Conservation (phyloP, 768 basidiomycete genomes). For the Psilocybe azurescens region DNA sequence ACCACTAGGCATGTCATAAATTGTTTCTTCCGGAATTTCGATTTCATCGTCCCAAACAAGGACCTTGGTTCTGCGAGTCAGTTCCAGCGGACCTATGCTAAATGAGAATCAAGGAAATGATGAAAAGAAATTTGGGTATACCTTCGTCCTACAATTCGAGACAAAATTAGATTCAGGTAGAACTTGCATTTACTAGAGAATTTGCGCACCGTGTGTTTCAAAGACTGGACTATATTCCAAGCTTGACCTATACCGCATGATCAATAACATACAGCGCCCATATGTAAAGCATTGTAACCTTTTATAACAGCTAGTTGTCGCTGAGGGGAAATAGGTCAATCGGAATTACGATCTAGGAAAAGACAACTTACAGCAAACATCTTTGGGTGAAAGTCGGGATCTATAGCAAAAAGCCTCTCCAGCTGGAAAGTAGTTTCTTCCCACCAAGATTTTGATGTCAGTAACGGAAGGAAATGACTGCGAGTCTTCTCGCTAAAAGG, state of each 20-base stretch:
- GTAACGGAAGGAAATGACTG: slow-evolving; percentile 78
- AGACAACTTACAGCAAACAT: slow-evolving; percentile 73
- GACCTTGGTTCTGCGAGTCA: slow-evolving; percentile 82
- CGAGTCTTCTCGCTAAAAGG: slow-evolving; percentile 87
- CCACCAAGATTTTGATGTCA: slow-evolving; percentile 92
- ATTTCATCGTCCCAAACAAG: slow-evolving; percentile 88
- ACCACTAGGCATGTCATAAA: slow-evolving; percentile 41
- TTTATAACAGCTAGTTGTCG: slow-evolving; percentile 93
- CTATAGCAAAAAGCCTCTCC: slow-evolving; percentile 77
- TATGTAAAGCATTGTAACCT: slow-evolving; percentile 37
- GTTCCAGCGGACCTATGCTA: slow-evolving; percentile 78
- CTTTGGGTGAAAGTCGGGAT: slow-evolving; percentile 88
- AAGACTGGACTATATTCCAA: slow-evolving; percentile 87
- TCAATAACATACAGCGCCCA: background rate
- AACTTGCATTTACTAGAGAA: slow-evolving; percentile 6
- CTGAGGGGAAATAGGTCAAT: slow-evolving; percentile 38
- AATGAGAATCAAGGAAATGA: slow-evolving; percentile 12
- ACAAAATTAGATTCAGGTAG: background rate
- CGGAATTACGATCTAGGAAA: slow-evolving; percentile 3
- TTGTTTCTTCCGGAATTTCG: slow-evolving; percentile 67
- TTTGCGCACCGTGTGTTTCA: slow-evolving; percentile 70
- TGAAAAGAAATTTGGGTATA: slow-evolving; percentile 29
- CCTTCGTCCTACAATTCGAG: slow-evolving; percentile 70
- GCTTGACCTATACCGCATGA: slow-evolving; percentile 61
- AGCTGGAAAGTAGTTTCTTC: slow-evolving; percentile 83